Base-by-base conservation (phyloP, 768 basidiomycete species). In the Gymnopilus dilepis region DNA sequence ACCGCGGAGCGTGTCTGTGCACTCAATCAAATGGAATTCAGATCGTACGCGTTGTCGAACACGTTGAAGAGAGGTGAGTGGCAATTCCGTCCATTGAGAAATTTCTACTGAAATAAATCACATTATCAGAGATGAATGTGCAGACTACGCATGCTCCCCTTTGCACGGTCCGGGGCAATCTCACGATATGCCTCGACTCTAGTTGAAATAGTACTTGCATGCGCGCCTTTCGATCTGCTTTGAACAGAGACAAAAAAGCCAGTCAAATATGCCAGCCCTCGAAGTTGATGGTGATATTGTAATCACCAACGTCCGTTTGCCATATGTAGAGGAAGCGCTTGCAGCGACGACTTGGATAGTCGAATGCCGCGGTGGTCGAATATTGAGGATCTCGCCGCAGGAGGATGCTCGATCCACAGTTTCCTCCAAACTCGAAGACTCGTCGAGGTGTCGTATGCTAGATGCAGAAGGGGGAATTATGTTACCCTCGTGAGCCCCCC, bases 401-500 rank as follows among this genome's bases (percentile, higher is more conserved):
- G 53, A 58, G 38, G 22, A 61, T 28, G 48, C 11, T 52, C 31
- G 21, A 58, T 37, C 33, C 42, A 41, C 58, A 48, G 52, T 13
- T 28, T 33, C 28, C 15, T 40, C 63, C 50, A 55, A 48, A 8
- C 47, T 22, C 28, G 43, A 54, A 21, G 40, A 34, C 51, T 30
- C 40, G 15, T 48, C 28, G 51, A 52, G 40, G 55, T 54, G 56
- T 31, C 47, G 62, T 37, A 48, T 61, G 55, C 59, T 70, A 45
- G 68, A 70, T 58, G 74, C 72, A 34, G 65, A 69, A 45, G 74
- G 77, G 37, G 69, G 73, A 60, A 48, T 79, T 62, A 64, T 78
- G 68, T 59, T 79, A 33, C 77, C 76, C 52, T 76, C 77, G 76
- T 78, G 65, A 71, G 76, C 69, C 17, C 19, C 41, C 52, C 50